phyloP scores from a whole-genome alignment of 257 asterid species.

The Paulownia fortunei region DNA sequence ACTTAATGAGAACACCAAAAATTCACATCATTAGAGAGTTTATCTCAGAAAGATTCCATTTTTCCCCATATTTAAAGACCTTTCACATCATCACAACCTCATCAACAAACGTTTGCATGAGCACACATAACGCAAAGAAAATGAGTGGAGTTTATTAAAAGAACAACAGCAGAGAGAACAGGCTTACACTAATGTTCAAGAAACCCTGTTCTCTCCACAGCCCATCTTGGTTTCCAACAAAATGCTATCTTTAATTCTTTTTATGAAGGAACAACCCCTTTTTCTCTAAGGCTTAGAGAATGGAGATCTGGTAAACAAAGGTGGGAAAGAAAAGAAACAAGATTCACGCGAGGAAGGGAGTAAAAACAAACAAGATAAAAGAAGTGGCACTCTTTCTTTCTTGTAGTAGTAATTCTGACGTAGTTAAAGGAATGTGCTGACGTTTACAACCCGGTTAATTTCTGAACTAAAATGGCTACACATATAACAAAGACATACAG shows the following conservation, averaged over 20 bases:
- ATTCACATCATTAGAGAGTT: not conserved
- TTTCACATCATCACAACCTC: not conserved
- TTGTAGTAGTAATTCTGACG: conserved; percentile 37
- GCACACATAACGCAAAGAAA: conserved; percentile 3
- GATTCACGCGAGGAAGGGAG: conserved; percentile 30
- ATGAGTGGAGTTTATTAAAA: not conserved
- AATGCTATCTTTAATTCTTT: not conserved
- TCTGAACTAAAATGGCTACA: conserved; percentile 36
- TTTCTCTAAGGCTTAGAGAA: not conserved
- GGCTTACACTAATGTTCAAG: conserved; percentile 44
- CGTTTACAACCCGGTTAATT: conserved; percentile 28
- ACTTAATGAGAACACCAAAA: not conserved
- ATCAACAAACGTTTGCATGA: conserved; percentile 26
- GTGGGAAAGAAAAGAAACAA: conserved; percentile 32
- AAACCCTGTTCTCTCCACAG: conserved; percentile 39
- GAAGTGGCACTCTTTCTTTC: conserved; percentile 3
- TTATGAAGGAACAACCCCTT: not conserved
- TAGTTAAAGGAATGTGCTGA: conserved; percentile 39
- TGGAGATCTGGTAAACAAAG: conserved; percentile 27
- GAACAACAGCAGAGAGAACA: not conserved
- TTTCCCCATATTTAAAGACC: not conserved
- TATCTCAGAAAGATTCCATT: not conserved
- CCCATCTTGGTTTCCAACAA: conserved; percentile 39
- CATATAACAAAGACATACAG: conserved; percentile 19
- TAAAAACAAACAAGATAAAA: conserved; percentile 5